phyloP scores from a whole-genome alignment of 805 yeast genomes.

The Schwanniomyces polymorphus region DNA sequence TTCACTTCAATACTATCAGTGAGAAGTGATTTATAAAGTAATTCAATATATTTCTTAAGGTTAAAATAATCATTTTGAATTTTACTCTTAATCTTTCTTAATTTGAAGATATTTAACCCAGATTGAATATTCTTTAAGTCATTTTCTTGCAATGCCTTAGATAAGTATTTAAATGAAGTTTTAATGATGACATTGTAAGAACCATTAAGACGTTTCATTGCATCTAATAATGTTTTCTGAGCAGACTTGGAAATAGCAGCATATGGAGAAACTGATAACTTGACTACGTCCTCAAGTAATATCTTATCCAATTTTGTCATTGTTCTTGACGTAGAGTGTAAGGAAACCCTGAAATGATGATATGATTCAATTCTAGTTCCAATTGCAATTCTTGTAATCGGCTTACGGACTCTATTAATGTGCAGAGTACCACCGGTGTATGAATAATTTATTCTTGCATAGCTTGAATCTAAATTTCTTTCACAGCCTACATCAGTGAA shows the following conservation, averaged over 20 bases:
- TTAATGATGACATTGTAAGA: slow-evolving; percentile 58
- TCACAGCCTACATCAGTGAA: slow-evolving; percentile 79
- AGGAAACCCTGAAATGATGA: slow-evolving; percentile 70
- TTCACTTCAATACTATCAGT: slow-evolving; percentile 59
- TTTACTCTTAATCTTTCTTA: slow-evolving; percentile 58
- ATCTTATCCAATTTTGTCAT: slow-evolving; percentile 64
- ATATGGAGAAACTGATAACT: slow-evolving; percentile 67
- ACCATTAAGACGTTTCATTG: slow-evolving; percentile 69
- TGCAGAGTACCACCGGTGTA: slow-evolving; percentile 60
- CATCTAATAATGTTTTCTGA: slow-evolving; percentile 62
- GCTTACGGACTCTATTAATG: slow-evolving; percentile 62
- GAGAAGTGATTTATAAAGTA: slow-evolving; percentile 54
- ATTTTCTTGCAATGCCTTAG: slow-evolving; percentile 47
- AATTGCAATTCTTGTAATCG: slow-evolving; percentile 75
- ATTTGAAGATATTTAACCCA: slow-evolving; percentile 56
- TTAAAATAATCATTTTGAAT: slow-evolving; percentile 58
- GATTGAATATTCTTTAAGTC: slow-evolving; percentile 62
- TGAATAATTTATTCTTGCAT: slow-evolving; percentile 54
- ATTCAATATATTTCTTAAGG: slow-evolving; percentile 44
- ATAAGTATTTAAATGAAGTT: slow-evolving; percentile 48
- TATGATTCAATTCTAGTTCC: slow-evolving; percentile 72
- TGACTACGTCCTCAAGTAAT: slow-evolving; percentile 65
- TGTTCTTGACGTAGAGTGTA: slow-evolving; percentile 71
- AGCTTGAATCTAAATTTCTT: slow-evolving; percentile 56
- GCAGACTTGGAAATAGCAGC: slow-evolving; percentile 70